Evolutionary conservation across 75 land plant species (phyloP), one percentile per base, ranked within the genome.

Genomic region (Pinus albicaulis): DNA sequence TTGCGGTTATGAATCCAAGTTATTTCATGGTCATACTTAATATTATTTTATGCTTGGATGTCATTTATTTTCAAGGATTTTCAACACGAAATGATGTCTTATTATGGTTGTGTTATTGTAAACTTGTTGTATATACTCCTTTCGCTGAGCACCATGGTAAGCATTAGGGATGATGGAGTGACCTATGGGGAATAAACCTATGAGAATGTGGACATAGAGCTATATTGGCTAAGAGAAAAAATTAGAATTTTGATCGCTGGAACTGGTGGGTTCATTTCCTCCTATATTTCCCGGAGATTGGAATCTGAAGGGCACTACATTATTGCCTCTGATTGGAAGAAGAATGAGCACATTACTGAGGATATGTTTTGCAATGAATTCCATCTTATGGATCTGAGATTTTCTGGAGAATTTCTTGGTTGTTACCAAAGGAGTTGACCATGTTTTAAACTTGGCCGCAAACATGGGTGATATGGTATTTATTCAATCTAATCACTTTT

Each of bases 391-490:
- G 98, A 94, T 80, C 87, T 94, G 10, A 85, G 95, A 63, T 95
- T 94, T 95, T 23, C 92, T 92, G 98, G 95, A 94, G 72, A 94
- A 94, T 10, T 48, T 2, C 31, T 63, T 92, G 59, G 88, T 81
- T 69, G 95, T 94, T 63, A 92, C 98, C 12, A 78, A 78, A 44
- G 95, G 86, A 15, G 95, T 88, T 19, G 93, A 88, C 66, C 95
- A 94, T 80, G 98, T 90, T 55, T 94, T 92, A 75, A 94, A 92
- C 76, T 82, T 94, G 70, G 95, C 98, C 25, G 98, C 98, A 26
- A 95, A 94, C 81, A 94, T 94, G 98, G 98, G 98, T 57, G 98
- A 95, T 16, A 94, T 94, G 98, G 98, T 95, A 57, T 94, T 94
- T 60, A 94, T 94, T 60, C 98, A 94, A 81, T 90, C 92, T 31